Conservation (phyloP, 805 yeast genomes). For the Cyberlindnera lachancei region DNA sequence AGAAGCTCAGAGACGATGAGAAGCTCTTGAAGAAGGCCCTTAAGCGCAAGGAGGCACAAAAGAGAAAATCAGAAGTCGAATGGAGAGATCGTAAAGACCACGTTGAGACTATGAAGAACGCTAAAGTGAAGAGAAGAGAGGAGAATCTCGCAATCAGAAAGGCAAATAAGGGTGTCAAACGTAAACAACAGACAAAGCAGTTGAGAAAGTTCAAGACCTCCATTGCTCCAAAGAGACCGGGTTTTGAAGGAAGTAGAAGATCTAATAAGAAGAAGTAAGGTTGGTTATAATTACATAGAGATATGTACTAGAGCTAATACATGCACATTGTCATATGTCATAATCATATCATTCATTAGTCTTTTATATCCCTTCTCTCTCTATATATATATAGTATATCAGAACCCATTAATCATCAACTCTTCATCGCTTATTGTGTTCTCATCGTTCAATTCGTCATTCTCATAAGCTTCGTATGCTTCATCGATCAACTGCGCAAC, state of each 20-base stretch:
- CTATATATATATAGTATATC: neutral
- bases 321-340: neutral
- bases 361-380: too few species aligned
- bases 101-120: constrained; percentile 67
- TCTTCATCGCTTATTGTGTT: too few species aligned
- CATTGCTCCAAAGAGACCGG: constrained; percentile 62
- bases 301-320: neutral
- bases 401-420: constrained; percentile 12
- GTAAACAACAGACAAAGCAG: constrained; percentile 66
- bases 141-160: constrained; percentile 81
- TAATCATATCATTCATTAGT: too few species aligned
- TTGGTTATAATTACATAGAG: neutral
- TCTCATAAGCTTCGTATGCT: constrained; percentile 4
- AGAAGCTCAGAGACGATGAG: constrained; percentile 85
- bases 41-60: constrained; percentile 73
- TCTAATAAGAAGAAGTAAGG: constrained; percentile 10
- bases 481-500: constrained; percentile 2
- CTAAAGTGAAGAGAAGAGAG: constrained; percentile 81
- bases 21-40: constrained; percentile 77
- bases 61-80: constrained; percentile 80
- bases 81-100: constrained; percentile 87
- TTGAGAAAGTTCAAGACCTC: constrained; percentile 54
- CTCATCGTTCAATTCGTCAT: constrained; percentile 5
- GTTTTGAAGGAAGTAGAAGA: constrained; percentile 65
- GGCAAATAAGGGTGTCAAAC: constrained; percentile 76